Percentiles rank a stretch among this genome's conserved stretches.
These are phyloP conservation scores for Thoreauomyces humboldtii DNA, from an alignment of 192 early-diverging fungal species.

Conservation along the genomic window DNA sequence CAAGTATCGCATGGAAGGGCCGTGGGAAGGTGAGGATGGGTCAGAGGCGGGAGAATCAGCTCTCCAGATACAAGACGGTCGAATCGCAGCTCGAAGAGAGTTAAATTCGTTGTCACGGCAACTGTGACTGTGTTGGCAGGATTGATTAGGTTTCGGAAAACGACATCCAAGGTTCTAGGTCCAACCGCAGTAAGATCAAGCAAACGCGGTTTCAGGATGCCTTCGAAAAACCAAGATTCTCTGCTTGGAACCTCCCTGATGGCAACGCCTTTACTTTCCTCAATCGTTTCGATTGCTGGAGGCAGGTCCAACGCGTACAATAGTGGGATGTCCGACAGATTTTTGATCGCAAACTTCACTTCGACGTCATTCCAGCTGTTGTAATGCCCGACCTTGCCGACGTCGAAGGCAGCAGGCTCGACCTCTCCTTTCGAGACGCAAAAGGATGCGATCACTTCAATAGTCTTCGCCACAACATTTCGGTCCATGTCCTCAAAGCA, in stretches of 20 bases:
- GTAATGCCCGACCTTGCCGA: slow-evolving; percentile 76
- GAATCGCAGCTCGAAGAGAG: slow-evolving; percentile 70
- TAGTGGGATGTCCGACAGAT: slow-evolving; percentile 62
- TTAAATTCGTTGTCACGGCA: slow-evolving; percentile 54
- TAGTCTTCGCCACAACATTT: slow-evolving; percentile 50
- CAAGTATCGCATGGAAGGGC: slow-evolving; percentile 70
- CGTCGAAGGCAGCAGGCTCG: slow-evolving; percentile 51
- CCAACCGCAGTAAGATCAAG: slow-evolving; percentile 54
- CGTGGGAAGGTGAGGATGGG: slow-evolving; percentile 58
- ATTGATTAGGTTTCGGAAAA: slow-evolving; percentile 65
- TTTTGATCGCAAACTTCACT: slow-evolving; percentile 63
- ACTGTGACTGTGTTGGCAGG: slow-evolving; percentile 55
- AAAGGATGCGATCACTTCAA: slow-evolving; percentile 61
- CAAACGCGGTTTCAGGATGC: slow-evolving; percentile 59
- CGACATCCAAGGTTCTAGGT: slow-evolving; percentile 46
- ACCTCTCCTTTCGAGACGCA: slow-evolving; percentile 60
- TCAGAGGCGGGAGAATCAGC: slow-evolving; percentile 69
- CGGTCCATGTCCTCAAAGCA: slow-evolving; percentile 56
- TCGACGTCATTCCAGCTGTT: slow-evolving; percentile 66
- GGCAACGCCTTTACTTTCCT: neutral
- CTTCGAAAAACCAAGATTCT: slow-evolving; percentile 47
- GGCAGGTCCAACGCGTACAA: slow-evolving; percentile 55
- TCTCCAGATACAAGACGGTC: slow-evolving; percentile 67
- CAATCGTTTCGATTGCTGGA: slow-evolving; percentile 46
- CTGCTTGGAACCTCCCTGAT: neutral